phyloP scores from a whole-genome alignment of 164 flowering plant genomes.

The Vitis rupestris region DNA sequence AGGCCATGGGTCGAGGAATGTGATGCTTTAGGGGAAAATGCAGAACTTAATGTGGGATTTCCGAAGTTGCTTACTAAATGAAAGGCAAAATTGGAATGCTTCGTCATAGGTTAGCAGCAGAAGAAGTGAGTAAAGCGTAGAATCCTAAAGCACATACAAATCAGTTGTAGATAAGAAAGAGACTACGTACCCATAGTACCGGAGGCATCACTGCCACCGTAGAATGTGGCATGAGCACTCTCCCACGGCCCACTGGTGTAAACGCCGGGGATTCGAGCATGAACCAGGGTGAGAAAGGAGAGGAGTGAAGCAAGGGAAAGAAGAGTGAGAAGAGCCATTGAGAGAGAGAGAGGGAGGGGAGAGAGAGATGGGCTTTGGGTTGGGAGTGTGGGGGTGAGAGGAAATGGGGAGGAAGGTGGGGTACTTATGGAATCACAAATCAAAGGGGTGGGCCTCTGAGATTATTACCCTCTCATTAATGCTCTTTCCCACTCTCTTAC shows the following conservation, averaged over 20 bases:
- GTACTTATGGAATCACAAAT: conserved; percentile 12
- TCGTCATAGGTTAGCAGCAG: too few species aligned
- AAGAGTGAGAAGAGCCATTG: conserved; percentile 16
- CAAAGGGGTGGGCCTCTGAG: too few species aligned
- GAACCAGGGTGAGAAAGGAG: background rate
- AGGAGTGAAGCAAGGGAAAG: conserved; percentile 12
- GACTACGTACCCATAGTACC: conserved; percentile 43
- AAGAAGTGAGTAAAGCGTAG: too few species aligned
- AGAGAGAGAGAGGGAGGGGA: conserved; percentile 12
- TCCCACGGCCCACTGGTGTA: conserved; percentile 37
- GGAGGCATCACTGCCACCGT: conserved; percentile 46
- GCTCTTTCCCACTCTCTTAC: too few species aligned
- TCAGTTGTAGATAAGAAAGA: background rate
- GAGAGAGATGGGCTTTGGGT: background rate
- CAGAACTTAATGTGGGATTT: too few species aligned
- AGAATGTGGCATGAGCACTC: conserved; percentile 47
- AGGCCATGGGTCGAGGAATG: background rate
- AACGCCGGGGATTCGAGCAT: conserved; percentile 36
- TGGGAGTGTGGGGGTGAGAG: conserved; percentile 8
- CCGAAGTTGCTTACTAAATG: too few species aligned
- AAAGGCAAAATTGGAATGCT: too few species aligned
- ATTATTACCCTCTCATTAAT: too few species aligned
- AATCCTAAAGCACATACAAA: too few species aligned
- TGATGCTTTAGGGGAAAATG: too few species aligned
- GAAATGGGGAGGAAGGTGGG: conserved; percentile 17